Conservation (phyloP, 1,284 basidiomycete genomes). For the Cutaneotrichosporon spelunceum region DNA sequence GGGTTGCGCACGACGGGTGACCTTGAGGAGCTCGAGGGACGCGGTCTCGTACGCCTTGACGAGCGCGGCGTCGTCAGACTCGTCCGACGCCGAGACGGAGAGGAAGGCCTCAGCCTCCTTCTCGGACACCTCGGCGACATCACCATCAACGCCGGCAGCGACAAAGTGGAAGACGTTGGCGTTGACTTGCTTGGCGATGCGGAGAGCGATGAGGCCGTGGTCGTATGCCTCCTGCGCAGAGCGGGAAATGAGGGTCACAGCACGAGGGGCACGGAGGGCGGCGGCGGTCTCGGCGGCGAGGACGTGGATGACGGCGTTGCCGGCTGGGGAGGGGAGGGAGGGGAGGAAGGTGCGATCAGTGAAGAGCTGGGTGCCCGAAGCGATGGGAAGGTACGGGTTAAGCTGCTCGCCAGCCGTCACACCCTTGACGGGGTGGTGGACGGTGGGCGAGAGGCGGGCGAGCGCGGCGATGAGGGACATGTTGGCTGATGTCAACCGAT, state of each 20-base stretch:
- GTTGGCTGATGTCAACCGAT: conserved; percentile 6
- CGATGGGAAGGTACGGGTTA: conserved; percentile 49
- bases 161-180: conserved; percentile 78
- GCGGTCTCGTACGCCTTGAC: conserved; percentile 64
- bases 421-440: conserved; percentile 40
- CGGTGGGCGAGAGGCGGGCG: conserved; percentile 37
- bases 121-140: conserved; percentile 56
- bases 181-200: conserved; percentile 61
- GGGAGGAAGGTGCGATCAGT: conserved; percentile 44
- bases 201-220: conserved; percentile 67
- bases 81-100: conserved; percentile 1
- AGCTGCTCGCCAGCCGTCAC: conserved; percentile 30
- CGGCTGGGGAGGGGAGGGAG: conserved; percentile 35
- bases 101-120: conserved; percentile 53
- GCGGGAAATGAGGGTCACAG: conserved; percentile 62
- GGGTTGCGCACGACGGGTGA: conserved; percentile 62
- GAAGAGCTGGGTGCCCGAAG: conserved; percentile 37
- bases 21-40: conserved; percentile 61
- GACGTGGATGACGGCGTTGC: conserved; percentile 36
- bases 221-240: conserved; percentile 67
- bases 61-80: conserved; percentile 38
- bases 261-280: conserved; percentile 31
- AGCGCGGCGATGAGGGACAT: conserved; percentile 43
- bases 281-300: conserved; percentile 37
- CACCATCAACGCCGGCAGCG: conserved; percentile 50